Evolutionary conservation across 192 early-diverging fungal genomes (phyloP).

Genomic region (Cladochytrium replicatum): DNA sequence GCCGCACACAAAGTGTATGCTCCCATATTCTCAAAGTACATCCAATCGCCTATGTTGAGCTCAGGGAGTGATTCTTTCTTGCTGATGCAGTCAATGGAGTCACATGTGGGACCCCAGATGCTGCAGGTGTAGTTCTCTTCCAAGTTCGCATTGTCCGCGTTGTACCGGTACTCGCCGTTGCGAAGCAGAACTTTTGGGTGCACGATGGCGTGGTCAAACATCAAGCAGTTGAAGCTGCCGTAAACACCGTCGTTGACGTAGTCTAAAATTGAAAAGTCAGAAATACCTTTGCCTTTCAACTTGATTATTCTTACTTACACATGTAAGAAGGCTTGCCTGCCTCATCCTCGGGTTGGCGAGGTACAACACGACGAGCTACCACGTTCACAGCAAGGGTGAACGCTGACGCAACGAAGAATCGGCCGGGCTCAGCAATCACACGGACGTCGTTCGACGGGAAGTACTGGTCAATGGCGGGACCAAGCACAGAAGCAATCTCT

Average conservation of each 20-base stretch:
- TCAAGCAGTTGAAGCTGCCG: constrained; percentile 95
- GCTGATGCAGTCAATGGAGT: constrained; percentile 92
- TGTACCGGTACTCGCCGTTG: constrained; percentile 29
- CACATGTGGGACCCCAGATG: constrained; percentile 97
- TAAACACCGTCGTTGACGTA: constrained; percentile 99
- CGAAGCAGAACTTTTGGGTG: constrained; percentile 56
- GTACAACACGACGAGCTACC: constrained; percentile 75
- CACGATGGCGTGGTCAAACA: constrained; percentile 87
- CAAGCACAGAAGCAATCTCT: constrained; percentile 67
- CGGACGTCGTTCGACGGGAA: constrained; percentile 73
- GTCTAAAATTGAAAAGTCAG: constrained; percentile 33
- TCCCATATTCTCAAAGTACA: constrained; percentile 91
- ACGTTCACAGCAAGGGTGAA: constrained; percentile 92
- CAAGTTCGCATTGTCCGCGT: not conserved
- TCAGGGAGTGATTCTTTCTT: constrained; percentile 58
- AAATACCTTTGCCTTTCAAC: not conserved
- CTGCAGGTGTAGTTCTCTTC: constrained; percentile 50
- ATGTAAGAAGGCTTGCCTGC: constrained; percentile 42
- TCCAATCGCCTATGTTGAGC: constrained; percentile 91
- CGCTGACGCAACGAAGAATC: constrained; percentile 90
- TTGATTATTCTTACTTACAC: constrained; percentile 37
- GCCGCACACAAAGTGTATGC: constrained; percentile 91
- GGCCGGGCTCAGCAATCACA: constrained; percentile 95
- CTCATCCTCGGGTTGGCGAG: constrained; percentile 21
- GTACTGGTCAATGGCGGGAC: constrained; percentile 62